Conservation (phyloP, 225 moss, liverwort and hornwort genomes). For the Marchantia paleacea region DNA sequence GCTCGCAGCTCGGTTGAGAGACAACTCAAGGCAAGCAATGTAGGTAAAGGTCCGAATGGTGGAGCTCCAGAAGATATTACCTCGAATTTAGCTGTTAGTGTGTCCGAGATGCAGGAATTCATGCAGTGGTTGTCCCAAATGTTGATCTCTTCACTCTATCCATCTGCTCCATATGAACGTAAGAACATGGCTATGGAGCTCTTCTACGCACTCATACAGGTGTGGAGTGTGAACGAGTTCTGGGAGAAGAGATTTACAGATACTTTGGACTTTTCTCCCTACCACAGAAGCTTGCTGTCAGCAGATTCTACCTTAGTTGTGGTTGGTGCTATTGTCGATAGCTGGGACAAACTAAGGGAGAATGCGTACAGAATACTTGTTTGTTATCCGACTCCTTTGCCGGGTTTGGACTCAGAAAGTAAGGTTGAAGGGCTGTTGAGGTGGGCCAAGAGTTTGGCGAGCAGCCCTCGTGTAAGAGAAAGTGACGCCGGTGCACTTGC, state of each 20-base stretch:
- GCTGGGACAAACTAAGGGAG: slow-evolving; percentile 97
- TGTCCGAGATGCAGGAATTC: slow-evolving; percentile 72
- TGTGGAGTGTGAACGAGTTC: slow-evolving; percentile 63
- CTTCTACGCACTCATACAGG: slow-evolving; percentile 75
- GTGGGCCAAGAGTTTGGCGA: slow-evolving; percentile 88
- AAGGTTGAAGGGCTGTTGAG: slow-evolving; percentile 60
- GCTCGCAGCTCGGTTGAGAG: slow-evolving; percentile 81
- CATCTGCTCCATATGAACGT: slow-evolving; percentile 93
- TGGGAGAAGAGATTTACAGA: slow-evolving; percentile 39
- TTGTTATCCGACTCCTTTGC: slow-evolving; percentile 83
- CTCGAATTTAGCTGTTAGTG: slow-evolving; percentile 48
- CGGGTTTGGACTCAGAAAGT: slow-evolving; percentile 71
- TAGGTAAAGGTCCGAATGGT: slow-evolving; percentile 20
- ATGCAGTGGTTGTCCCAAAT: slow-evolving; percentile 95
- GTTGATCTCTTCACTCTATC: slow-evolving; percentile 81
- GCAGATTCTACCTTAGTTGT: slow-evolving; percentile 85
- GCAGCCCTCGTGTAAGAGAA: slow-evolving; percentile 95
- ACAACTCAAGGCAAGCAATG: slow-evolving; percentile 52
- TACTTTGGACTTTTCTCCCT: slow-evolving; percentile 64
- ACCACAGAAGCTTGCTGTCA: slow-evolving; percentile 70
- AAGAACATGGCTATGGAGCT: slow-evolving; percentile 97
- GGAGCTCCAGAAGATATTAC: slow-evolving; percentile 19
- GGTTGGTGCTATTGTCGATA: slow-evolving; percentile 93
- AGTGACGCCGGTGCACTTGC: slow-evolving; percentile 94
- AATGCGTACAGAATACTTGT: slow-evolving; percentile 83